Evolutionary conservation across 176 grass and related monocot genomes (phyloP).

Genomic region (Avena insularis): DNA sequence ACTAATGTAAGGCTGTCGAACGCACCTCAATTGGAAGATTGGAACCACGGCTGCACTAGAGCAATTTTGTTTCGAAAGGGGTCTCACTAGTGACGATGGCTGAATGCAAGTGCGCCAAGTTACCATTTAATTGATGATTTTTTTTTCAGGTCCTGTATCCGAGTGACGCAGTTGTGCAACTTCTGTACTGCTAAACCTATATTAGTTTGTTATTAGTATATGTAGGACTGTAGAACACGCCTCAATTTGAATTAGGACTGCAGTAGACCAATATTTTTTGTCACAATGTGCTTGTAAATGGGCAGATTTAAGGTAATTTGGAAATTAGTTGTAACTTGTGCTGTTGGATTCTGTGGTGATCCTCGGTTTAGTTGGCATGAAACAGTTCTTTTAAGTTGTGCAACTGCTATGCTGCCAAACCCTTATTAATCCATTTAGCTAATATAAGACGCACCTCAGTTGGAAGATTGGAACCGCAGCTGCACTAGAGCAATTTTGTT

Average conservation of each 20-base stretch:
- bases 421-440: neutral
- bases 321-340: neutral
- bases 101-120: neutral
- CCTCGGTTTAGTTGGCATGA: slow-evolving; percentile 4
- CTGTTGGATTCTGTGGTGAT: neutral
- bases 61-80: neutral
- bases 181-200: neutral
- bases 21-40: neutral
- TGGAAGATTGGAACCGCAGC: neutral
- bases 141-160: neutral
- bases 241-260: neutral
- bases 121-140: too few species aligned
- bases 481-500: neutral
- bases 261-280: neutral
- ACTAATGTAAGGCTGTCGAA: neutral
- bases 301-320: too few species aligned
- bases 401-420: neutral
- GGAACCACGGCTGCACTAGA: neutral
- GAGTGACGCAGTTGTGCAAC: neutral
- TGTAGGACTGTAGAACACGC: neutral
- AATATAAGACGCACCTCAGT: neutral
- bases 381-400: neutral
- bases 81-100: neutral
- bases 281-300: neutral
- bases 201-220: neutral